A percentile compares a stretch with the other conserved stretches of the same genome.
Evolutionary conservation across 2,329 filamentous ascomycete genomes (phyloP).

Genomic region (Tympanopsis confertula): DNA sequence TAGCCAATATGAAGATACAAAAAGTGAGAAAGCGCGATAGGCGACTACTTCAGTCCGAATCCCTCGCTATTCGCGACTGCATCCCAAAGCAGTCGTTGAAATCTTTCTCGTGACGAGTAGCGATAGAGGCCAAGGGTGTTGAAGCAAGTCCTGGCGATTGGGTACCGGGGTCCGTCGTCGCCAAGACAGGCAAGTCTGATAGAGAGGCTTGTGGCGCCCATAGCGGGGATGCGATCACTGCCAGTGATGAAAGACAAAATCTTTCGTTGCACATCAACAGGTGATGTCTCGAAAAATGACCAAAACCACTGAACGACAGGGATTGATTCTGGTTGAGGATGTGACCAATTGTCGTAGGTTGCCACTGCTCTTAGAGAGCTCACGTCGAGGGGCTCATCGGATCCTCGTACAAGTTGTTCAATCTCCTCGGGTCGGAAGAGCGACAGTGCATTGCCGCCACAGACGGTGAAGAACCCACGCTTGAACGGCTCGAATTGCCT

Average conservation of each 20-base stretch:
- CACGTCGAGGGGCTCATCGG: constrained; percentile 74
- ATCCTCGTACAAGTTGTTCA: constrained; percentile 74
- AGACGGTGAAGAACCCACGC: constrained; percentile 84
- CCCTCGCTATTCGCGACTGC: constrained; percentile 86
- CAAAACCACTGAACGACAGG: constrained; percentile 67
- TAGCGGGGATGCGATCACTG: constrained; percentile 80
- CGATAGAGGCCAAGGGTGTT: constrained; percentile 70
- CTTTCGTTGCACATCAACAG: constrained; percentile 60
- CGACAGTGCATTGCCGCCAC: constrained; percentile 74
- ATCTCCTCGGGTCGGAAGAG: constrained; percentile 87
- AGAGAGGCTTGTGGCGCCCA: constrained; percentile 67
- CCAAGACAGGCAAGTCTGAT: constrained; percentile 70
- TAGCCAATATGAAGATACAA: no score
- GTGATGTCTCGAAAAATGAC: constrained; percentile 61
- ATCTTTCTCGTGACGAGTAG: constrained; percentile 52
- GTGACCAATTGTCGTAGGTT: constrained; percentile 67
- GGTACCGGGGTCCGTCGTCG: constrained; percentile 63
- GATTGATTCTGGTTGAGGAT: background rate
- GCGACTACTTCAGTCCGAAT: constrained; percentile 85
- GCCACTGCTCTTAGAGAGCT: constrained; percentile 64
- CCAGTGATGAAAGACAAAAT: constrained; percentile 80
- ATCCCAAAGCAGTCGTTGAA: constrained; percentile 67
- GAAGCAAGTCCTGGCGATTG: constrained; percentile 83
- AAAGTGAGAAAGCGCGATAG: no score
- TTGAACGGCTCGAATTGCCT: constrained; percentile 91